phyloP scores from a whole-genome alignment of 2,329 filamentous ascomycete genomes.

The Microsporum audouinii region DNA sequence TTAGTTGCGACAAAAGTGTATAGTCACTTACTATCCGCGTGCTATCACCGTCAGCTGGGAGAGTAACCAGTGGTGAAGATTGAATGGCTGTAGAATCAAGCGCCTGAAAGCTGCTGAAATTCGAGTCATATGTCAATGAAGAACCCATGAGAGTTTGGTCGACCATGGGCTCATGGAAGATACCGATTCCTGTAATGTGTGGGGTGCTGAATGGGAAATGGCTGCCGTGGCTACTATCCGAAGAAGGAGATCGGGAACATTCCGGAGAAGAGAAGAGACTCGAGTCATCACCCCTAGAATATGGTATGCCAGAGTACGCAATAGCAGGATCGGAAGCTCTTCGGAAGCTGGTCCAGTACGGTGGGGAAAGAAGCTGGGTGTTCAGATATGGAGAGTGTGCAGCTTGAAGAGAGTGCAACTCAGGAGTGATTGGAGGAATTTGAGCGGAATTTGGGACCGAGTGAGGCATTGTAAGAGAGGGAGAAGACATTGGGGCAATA shows the following conservation, averaged over 20 bases:
- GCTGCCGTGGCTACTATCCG: conserved; percentile 25
- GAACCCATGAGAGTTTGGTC: conserved; percentile 11
- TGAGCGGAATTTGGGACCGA: not conserved
- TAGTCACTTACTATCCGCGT: conserved; percentile 29
- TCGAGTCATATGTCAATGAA: not conserved
- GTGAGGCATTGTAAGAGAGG: not conserved
- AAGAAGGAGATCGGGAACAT: conserved; percentile 34
- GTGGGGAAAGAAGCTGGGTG: conserved; percentile 14
- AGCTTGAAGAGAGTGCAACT: conserved; percentile 1
- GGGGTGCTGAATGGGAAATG: conserved; percentile 23
- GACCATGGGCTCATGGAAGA: conserved; percentile 25
- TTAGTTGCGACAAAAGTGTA: conserved; percentile 29
- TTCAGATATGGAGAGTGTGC: not conserved
- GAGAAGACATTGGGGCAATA: not conserved
- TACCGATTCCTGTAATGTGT: conserved; percentile 24
- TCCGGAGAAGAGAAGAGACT: conserved; percentile 36
- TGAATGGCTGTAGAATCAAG: conserved; percentile 19
- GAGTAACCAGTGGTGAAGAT: conserved; percentile 25
- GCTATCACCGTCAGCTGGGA: conserved; percentile 26
- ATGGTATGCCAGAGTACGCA: conserved; percentile 26
- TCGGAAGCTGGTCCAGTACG: conserved; percentile 29
- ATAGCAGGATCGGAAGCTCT: conserved; percentile 22
- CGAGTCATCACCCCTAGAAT: conserved; percentile 29
- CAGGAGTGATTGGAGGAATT: conserved; percentile 5
- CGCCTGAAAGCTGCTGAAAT: conserved; percentile 25